Conservation (phyloP, 768 basidiomycete genomes). For the Suillus spraguei region DNA sequence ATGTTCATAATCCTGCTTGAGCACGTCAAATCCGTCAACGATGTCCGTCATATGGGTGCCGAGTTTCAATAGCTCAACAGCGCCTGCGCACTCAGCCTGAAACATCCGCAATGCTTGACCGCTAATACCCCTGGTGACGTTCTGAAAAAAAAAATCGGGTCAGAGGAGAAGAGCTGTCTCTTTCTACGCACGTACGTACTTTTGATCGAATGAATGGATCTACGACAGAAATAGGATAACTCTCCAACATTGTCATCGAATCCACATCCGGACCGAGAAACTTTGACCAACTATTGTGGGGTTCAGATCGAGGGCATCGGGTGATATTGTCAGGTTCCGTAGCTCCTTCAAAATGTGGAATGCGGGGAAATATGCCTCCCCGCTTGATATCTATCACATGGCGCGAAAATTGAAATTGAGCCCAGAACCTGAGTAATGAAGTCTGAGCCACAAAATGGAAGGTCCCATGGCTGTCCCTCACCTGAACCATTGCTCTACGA, state of each 20-base stretch:
- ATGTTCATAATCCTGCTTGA: neutral
- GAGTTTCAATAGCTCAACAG: conserved; percentile 84
- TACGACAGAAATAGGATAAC: conserved; percentile 27
- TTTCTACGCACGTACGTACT: conserved; percentile 25
- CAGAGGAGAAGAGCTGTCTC: neutral
- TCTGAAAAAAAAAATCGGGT: conserved; percentile 19
- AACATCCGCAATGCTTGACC: conserved; percentile 7
- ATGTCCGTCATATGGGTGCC: conserved; percentile 85
- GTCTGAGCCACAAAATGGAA: conserved; percentile 5
- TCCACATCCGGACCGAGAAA: conserved; percentile 4
- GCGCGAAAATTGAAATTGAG: conserved; percentile 34
- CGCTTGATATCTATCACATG: conserved; percentile 40
- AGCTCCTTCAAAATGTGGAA: conserved; percentile 5
- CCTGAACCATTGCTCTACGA: conserved; percentile 46
- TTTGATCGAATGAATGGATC: conserved; percentile 46
- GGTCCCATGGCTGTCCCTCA: conserved; percentile 26
- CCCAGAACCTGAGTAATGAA: conserved; percentile 47
- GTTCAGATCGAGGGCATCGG: neutral
- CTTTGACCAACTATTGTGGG: neutral
- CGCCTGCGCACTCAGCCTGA: conserved; percentile 6
- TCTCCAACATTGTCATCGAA: neutral
- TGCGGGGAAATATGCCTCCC: conserved; percentile 41
- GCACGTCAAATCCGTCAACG: conserved; percentile 7
- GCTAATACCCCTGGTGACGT: conserved; percentile 21
- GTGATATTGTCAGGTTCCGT: neutral